Evolutionary conservation across 1,284 basidiomycete species (phyloP), one percentile per base, ranked within the genome.

Genomic region (Volvariella volvacea): DNA sequence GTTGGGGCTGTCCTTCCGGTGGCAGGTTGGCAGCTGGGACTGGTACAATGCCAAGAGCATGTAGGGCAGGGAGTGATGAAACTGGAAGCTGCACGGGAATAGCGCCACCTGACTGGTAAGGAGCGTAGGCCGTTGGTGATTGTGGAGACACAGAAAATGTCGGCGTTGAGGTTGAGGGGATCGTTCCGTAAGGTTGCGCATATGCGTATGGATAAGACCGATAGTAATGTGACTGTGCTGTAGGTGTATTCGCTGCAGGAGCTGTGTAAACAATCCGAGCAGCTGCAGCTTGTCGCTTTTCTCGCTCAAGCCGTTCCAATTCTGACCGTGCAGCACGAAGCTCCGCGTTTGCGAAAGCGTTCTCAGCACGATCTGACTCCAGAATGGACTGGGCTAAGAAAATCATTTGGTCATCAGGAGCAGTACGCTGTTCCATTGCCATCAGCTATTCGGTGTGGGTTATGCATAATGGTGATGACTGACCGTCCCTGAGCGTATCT

Each of bases 71-170:
- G 12, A 89, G 64, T 1, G 80, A 83, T 14, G 80, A 71, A 1
- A 82, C 74, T 14, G 86, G 86, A 25, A 88, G 64, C 48, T 85
- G 80, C 0, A 88, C 79, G 17, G 86, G 85, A 51, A 88, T 83
- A 2, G 83, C 74, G 14, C 66, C 64, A 7, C 52, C 60, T 20
- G 71, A 55, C 22, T 67, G 59, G 48, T 71, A 66, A 12, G 61
- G 58, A 4, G 60, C 43, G 44, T 64, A 53, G 44, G 51, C 48
- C 39, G 62, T 34, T 49, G 57, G 49, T 17, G 57, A 53, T 41
- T 63, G 53, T 16, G 60, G 56, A 22, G 60, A 38, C 22, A 62
- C 46, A 14, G 67, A 50, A 39, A 66, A 58, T 3, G 67, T 63
- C 4, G 67, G 53, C 6, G 68, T 64, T 45, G 61, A 59, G 22